Percentiles rank a stretch among this genome's conserved stretches.
These are phyloP conservation scores for Colletotrichum abscissum DNA, from an alignment of 2,329 filamentous ascomycete genomes.

Conservation along the genomic window DNA sequence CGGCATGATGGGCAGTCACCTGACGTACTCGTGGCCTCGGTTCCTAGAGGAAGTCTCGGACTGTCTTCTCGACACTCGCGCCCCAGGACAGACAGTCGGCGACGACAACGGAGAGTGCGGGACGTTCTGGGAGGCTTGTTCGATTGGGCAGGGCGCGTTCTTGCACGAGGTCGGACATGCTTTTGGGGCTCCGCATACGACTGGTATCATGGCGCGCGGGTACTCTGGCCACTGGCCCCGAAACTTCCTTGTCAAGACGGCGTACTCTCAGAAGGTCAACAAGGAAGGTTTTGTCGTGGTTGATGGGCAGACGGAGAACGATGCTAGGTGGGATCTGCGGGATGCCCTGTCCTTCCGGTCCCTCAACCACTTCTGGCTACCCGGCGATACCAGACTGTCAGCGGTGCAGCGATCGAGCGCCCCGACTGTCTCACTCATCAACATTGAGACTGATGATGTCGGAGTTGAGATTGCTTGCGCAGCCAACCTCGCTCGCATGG, in stretches of 20 bases:
- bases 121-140: conserved; percentile 57
- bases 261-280: conserved; percentile 43
- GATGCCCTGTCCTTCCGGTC: conserved; percentile 76
- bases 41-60: conserved; percentile 72
- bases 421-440: neutral
- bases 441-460: conserved; percentile 38
- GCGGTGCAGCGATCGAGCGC: conserved; percentile 30
- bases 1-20: conserved; percentile 78
- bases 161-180: conserved; percentile 78
- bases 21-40: conserved; percentile 76
- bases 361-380: conserved; percentile 75
- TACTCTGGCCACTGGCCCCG: conserved; percentile 55
- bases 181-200: conserved; percentile 76
- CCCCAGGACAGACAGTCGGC: conserved; percentile 50
- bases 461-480: conserved; percentile 39
- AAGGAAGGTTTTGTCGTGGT: conserved; percentile 35
- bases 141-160: conserved; percentile 74
- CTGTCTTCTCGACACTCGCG: conserved; percentile 56
- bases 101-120: conserved; percentile 55
- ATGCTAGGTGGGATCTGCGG: conserved; percentile 66
- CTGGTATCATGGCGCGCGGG: conserved; percentile 69
- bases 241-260: conserved; percentile 51
- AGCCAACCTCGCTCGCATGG: conserved; percentile 37
- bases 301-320: conserved; percentile 55
- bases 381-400: conserved; percentile 61